Evolutionary conservation across 2,329 filamentous ascomycete species (phyloP).

Genomic region (Beauveria caledonica): DNA sequence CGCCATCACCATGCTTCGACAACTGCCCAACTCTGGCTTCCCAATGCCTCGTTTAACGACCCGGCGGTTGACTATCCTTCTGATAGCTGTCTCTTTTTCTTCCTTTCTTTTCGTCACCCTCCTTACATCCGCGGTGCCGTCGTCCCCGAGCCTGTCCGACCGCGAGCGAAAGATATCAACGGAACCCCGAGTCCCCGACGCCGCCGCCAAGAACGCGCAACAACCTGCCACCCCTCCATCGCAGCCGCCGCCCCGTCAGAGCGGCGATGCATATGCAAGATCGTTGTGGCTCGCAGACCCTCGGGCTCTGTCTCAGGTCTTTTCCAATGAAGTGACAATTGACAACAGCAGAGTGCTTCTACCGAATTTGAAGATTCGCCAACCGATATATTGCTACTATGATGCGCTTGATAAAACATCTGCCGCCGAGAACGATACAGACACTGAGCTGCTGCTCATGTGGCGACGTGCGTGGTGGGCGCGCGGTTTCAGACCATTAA

Average conservation of each 20-base stretch:
- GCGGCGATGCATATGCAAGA: constrained; percentile 70
- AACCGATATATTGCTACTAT: constrained; percentile 86
- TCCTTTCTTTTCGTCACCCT: constrained; percentile 47
- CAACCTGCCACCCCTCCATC: constrained; percentile 63
- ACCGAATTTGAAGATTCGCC: constrained; percentile 62
- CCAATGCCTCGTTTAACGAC: constrained; percentile 42
- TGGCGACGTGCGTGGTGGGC: constrained; percentile 97
- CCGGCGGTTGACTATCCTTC: constrained; percentile 43
- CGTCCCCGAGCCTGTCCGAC: constrained; percentile 39
- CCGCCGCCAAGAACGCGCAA: constrained; percentile 40
- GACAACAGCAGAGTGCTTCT: constrained; percentile 80
- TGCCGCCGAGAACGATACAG: constrained; percentile 57
- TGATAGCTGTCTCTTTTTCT: constrained; percentile 43
- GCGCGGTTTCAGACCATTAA: constrained; percentile 78
- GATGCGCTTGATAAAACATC: constrained; percentile 59
- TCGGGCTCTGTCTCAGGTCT: constrained; percentile 78
- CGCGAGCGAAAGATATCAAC: constrained; percentile 43
- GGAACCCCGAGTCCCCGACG: constrained; percentile 31
- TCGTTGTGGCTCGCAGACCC: constrained; percentile 82
- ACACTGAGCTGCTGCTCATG: constrained; percentile 70
- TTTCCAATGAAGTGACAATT: constrained; percentile 70
- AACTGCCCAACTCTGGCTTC: constrained; percentile 34
- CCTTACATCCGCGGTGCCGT: constrained; percentile 39
- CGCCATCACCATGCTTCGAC: constrained; percentile 21
- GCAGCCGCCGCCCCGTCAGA: constrained; percentile 65